Conservation (phyloP, 768 basidiomycete genomes). For the Xerocomus brunneocitrinus region DNA sequence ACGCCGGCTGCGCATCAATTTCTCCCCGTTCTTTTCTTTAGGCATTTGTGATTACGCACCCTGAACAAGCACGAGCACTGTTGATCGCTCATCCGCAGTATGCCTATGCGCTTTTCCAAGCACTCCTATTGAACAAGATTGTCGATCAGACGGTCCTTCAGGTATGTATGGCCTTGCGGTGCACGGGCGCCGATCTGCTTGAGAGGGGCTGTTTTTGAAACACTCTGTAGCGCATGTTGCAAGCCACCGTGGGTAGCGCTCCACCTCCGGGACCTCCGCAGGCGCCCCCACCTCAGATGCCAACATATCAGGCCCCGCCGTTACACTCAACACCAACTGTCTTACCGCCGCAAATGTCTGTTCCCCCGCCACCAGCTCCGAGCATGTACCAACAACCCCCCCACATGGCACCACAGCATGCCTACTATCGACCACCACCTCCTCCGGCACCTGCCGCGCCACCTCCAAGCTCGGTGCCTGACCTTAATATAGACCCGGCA, state of each 20-base stretch:
- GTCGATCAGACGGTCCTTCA: conserved; percentile 84
- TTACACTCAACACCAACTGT: conserved; percentile 32
- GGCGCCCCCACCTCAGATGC: conserved; percentile 31
- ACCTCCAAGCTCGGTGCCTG: conserved; percentile 33
- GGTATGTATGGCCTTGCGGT: conserved; percentile 37
- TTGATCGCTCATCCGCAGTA: conserved; percentile 86
- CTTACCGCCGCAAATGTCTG: conserved; percentile 31
- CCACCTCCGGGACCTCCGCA: conserved; percentile 27
- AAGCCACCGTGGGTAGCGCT: conserved; percentile 34
- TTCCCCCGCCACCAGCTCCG: conserved; percentile 25
- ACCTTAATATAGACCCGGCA: conserved; percentile 40
- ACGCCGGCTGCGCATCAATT: conserved; percentile 4
- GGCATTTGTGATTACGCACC: conserved; percentile 89
- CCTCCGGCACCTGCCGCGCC: conserved; percentile 13
- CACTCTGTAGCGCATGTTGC: conserved; percentile 46
- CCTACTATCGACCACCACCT: conserved; percentile 30
- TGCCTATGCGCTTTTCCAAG: conserved; percentile 94
- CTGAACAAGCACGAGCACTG: conserved; percentile 80
- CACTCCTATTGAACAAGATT: conserved; percentile 87
- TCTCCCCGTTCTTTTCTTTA: conserved; percentile 38
- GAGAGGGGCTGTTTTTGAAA: conserved; percentile 6
- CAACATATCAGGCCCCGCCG: conserved; percentile 26
- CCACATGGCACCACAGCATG: conserved; percentile 29
- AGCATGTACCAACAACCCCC: conserved; percentile 31
- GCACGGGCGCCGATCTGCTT: neutral